Evolutionary conservation across 768 basidiomycete genomes (phyloP).

Genomic region (Tulasnella sp.): DNA sequence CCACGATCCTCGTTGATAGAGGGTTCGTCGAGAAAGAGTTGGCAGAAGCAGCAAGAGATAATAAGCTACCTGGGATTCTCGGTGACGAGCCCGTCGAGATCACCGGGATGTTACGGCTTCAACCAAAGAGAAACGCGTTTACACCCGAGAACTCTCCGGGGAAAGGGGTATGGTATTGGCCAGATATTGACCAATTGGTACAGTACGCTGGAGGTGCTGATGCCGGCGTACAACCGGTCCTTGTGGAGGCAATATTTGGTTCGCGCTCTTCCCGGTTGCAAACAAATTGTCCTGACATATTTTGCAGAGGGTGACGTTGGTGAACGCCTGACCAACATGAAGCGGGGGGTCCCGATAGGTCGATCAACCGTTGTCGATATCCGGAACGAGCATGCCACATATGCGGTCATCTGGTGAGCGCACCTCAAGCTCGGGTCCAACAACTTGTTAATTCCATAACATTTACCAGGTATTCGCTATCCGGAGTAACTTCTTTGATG

Average conservation of each 20-base stretch:
- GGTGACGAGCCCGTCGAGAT: slow-evolving; percentile 50
- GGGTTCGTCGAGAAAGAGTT: slow-evolving; percentile 68
- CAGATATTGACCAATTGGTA: slow-evolving; percentile 71
- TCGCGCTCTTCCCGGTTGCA: neutral
- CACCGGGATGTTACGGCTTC: slow-evolving; percentile 75
- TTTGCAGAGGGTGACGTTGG: slow-evolving; percentile 71
- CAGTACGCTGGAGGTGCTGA: slow-evolving; percentile 59
- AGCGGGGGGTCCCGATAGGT: slow-evolving; percentile 74
- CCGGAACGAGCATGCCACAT: slow-evolving; percentile 87
- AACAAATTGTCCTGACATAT: neutral
- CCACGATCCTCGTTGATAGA: slow-evolving; percentile 82
- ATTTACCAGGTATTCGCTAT: slow-evolving; percentile 68
- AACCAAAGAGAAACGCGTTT: slow-evolving; percentile 54
- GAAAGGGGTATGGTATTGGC: slow-evolving; percentile 84
- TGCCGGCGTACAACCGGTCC: slow-evolving; percentile 70
- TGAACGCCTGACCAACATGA: slow-evolving; percentile 45
- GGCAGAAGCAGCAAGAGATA: slow-evolving; percentile 1
- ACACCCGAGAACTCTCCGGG: slow-evolving; percentile 80
- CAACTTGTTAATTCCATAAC: slow-evolving; percentile 2
- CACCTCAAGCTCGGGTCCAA: neutral
- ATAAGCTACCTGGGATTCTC: slow-evolving; percentile 21
- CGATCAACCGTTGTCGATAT: slow-evolving; percentile 72
- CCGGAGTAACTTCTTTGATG: slow-evolving; percentile 74
- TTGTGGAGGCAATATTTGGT: slow-evolving; percentile 84
- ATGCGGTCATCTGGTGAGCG: slow-evolving; percentile 84